Evolutionary conservation across 2,329 filamentous ascomycete genomes (phyloP), one percentile per base, ranked within the genome.

Genomic region (Coniella vitis): DNA sequence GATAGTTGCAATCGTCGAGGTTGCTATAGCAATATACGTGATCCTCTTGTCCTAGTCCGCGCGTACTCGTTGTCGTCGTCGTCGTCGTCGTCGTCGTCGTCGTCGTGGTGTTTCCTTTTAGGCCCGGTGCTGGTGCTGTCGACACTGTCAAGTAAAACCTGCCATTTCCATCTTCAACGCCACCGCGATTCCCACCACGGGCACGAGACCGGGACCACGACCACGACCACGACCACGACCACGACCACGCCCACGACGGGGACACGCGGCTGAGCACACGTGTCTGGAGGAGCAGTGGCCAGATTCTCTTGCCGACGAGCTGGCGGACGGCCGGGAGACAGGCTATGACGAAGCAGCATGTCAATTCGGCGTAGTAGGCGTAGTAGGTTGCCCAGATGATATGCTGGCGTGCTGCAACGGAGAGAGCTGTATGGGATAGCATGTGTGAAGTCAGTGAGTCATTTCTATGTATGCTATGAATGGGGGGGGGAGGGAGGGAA

Each of bases 261-360:
- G 9, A 10, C 25, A 29, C 5, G 25, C 25, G 7, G 20, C 38
- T 41, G 29, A 47, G 17, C 12, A 29, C 25, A 5, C 37, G 17
- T 31, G 37, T 47, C 29, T 47, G 40, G 20, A 47, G 40, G 20
- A 47, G 22, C 14, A 47, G 37, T 1, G 45, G 45, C 45, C 45
- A 49, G 17, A 49, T 31, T 9, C 32, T 49, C 34, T 49, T 45
- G 14, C 38, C 37, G 4, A 49, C 29, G 19, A 49, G 48, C 29
- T 49, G 48, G 31, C 48, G 38, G 31, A 41, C 37, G 31, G 48
- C 48, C 3, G 48, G 48, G 2, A 49, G 42, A 22, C 48, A 49
- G 38, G 41, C 38, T 31, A 49, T 49, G 37, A 35, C 37, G 20
- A 49, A 49, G 36, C 48, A 49, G 31, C 36, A 41, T 21, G 48